Conservation (phyloP, 352 stramenopile genomes). For the Pythium aquatile region DNA sequence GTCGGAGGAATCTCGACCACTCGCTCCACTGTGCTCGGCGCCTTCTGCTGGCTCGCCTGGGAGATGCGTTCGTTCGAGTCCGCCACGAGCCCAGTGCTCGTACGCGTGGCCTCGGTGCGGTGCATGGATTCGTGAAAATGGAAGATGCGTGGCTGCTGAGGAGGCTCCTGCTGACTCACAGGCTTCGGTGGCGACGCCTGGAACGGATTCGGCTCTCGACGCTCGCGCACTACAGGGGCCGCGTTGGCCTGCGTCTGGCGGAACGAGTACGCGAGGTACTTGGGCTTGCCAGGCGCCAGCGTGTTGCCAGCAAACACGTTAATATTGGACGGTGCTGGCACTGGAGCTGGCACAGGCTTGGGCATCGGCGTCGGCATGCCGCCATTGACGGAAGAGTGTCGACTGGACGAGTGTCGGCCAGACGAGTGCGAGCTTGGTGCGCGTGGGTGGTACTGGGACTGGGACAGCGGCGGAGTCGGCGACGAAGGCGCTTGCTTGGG, state of each 20-base stretch:
- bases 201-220: not conserved
- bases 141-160: not conserved
- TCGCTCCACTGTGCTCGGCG: not conserved
- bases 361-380: not conserved
- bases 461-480: not conserved
- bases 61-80: not conserved
- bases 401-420: constrained; percentile 13
- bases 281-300: constrained; percentile 16
- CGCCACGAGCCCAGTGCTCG: not conserved
- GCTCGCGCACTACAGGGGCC: not conserved
- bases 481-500: constrained; percentile 12
- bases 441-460: constrained; percentile 2
- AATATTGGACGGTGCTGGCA: constrained; percentile 6
- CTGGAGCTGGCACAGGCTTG: not conserved
- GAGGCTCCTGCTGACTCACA: not conserved
- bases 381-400: constrained; percentile 8
- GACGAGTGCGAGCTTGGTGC: constrained; percentile 12
- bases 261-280: constrained; percentile 27
- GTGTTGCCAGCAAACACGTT: constrained; percentile 22
- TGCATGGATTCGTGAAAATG: not conserved
- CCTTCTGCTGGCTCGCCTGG: not conserved
- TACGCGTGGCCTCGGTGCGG: not conserved
- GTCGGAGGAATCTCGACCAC: not conserved
- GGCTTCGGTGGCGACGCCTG: not conserved
- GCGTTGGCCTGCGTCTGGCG: constrained; percentile 10